These are phyloP conservation scores for Tetracentron sinense DNA, from an alignment of 164 flowering plant species.

Conservation along the genomic window DNA sequence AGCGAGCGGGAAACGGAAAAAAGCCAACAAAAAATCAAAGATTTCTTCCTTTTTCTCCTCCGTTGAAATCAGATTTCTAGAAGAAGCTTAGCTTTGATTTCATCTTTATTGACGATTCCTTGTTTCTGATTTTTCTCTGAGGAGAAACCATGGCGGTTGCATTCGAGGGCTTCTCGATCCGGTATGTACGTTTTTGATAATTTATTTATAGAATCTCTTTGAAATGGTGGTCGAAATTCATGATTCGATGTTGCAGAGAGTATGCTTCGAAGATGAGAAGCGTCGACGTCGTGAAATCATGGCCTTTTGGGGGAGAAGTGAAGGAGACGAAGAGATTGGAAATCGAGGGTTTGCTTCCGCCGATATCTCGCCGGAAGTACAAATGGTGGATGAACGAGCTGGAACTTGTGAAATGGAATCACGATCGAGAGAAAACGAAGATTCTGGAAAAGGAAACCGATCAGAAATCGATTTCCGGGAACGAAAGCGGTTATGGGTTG, in stretches of 20 bases:
- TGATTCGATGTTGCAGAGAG: slow-evolving; percentile 31
- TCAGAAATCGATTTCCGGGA: neutral
- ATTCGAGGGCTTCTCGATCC: slow-evolving; percentile 49
- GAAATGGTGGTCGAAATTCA: neutral
- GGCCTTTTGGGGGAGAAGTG: slow-evolving; percentile 44
- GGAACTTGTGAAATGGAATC: slow-evolving; percentile 5
- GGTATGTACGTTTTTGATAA: slow-evolving; percentile 26
- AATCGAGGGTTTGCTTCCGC: slow-evolving; percentile 35
- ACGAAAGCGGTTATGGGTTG: neutral
- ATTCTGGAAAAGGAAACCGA: neutral
- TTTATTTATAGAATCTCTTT: neutral
- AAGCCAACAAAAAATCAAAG: neutral
- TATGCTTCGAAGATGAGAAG: slow-evolving; percentile 51
- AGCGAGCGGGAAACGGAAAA: slow-evolving; percentile 28
- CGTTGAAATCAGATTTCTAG: neutral
- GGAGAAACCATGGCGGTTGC: slow-evolving; percentile 31
- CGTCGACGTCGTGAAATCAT: slow-evolving; percentile 41
- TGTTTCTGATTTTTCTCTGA: neutral
- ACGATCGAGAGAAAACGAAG: neutral
- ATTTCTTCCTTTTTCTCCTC: neutral
- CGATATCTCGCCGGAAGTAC: slow-evolving; percentile 40
- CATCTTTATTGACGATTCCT: neutral
- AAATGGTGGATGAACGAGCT: slow-evolving; percentile 60
- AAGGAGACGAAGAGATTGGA: slow-evolving; percentile 10
- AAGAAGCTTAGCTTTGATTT: neutral